Evolutionary conservation across 148 eudicot species (phyloP).

Genomic region (Euryodendron excelsum): DNA sequence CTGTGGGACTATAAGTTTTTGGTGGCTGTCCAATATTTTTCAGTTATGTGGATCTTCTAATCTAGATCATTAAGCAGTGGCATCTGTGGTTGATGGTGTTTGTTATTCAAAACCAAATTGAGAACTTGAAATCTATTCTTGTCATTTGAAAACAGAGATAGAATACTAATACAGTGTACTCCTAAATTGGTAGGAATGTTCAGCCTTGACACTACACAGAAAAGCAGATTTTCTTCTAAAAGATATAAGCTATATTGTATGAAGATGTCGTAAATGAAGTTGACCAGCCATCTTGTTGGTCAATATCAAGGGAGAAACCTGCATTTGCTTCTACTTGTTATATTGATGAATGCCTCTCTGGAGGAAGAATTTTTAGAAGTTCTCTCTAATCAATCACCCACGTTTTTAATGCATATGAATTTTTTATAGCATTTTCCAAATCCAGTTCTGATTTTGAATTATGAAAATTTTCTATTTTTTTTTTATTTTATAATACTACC

Average conservation of each 20-base stretch:
- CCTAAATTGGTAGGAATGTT: neutral
- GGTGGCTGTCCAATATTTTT: neutral
- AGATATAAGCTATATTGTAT: neutral
- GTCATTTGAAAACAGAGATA: neutral
- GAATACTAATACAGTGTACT: neutral
- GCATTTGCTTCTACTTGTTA: neutral
- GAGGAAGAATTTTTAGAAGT: neutral
- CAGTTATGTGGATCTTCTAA: neutral
- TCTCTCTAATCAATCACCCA: neutral
- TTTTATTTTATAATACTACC: too few species aligned
- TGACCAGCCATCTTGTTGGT: neutral
- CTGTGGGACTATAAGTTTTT: neutral
- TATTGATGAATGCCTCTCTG: neutral
- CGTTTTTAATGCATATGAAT: neutral
- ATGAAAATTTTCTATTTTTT: neutral
- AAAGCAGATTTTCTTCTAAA: neutral
- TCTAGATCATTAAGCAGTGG: neutral
- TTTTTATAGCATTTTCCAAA: neutral
- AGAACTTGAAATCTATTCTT: neutral
- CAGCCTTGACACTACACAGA: neutral
- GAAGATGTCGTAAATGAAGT: neutral
- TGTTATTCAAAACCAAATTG: constrained; percentile 1
- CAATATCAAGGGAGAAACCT: neutral
- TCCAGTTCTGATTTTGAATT: neutral
- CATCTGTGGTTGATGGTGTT: neutral